These are phyloP conservation scores for Agapanthus africanus DNA, from an alignment of 106 monocot species.

Conservation along the genomic window DNA sequence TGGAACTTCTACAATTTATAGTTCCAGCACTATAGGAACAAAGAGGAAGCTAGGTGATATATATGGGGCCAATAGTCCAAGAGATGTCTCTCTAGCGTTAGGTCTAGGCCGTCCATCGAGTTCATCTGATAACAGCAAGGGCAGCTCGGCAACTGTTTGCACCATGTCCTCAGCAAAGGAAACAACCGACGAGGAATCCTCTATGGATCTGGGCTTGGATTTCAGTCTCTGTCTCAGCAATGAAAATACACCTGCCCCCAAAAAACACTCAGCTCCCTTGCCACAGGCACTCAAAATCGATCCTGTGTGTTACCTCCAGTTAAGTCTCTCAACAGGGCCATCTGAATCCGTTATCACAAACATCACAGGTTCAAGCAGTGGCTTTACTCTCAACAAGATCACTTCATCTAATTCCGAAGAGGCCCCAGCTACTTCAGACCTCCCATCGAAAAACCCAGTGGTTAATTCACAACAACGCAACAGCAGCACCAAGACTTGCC, in stretches of 20 bases:
- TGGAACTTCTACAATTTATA: background rate
- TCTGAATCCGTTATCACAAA: slow-evolving; percentile 35
- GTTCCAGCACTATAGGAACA: slow-evolving; percentile 13
- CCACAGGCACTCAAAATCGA: background rate
- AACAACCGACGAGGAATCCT: slow-evolving; percentile 34
- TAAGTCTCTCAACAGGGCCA: slow-evolving; percentile 46
- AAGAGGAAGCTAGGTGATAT: slow-evolving; percentile 38
- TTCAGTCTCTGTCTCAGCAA: slow-evolving; percentile 32
- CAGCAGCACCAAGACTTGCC: slow-evolving; percentile 28
- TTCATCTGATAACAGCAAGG: slow-evolving; percentile 47
- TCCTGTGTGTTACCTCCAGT: slow-evolving; percentile 24
- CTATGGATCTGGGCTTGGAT: slow-evolving; percentile 29
- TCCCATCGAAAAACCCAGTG: slow-evolving; percentile 22
- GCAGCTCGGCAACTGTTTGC: slow-evolving; percentile 38
- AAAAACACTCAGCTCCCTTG: slow-evolving; percentile 2
- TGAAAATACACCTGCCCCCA: background rate
- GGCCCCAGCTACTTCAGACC: slow-evolving; percentile 15
- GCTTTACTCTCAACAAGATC: background rate
- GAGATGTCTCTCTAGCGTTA: slow-evolving; percentile 19
- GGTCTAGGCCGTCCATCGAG: slow-evolving; percentile 29
- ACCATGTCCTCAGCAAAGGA: slow-evolving; percentile 35
- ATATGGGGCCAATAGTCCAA: slow-evolving; percentile 7
- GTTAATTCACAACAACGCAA: slow-evolving; percentile 13
- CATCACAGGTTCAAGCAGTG: slow-evolving; percentile 9
- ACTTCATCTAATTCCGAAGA: background rate